Conservation (phyloP, 225 moss, liverwort and hornwort genomes). For the Sphagnum contortum region DNA sequence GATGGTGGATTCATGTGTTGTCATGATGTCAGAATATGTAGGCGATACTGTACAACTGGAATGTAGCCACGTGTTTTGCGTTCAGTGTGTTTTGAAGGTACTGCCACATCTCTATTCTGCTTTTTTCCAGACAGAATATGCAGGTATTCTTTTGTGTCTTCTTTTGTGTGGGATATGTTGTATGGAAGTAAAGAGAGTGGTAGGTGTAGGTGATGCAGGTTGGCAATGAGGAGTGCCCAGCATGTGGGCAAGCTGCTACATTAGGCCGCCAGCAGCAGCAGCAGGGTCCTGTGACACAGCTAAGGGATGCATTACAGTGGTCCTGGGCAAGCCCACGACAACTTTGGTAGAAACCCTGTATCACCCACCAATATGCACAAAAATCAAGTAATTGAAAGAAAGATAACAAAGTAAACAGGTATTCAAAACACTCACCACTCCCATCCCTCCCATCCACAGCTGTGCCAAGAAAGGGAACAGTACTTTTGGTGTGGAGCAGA, state of each 20-base stretch:
- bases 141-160: neutral
- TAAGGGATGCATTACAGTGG: too few relatives aligned
- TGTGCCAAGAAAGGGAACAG: conserved; percentile 31
- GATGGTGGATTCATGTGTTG: too few relatives aligned
- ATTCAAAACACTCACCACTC: too few relatives aligned
- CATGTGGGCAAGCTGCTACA: conserved; percentile 8
- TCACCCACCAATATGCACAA: too few relatives aligned
- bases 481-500: conserved; percentile 39
- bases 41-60: conserved; percentile 62
- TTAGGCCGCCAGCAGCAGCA: conserved; percentile 1
- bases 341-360: too few relatives aligned
- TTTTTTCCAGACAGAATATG: too few relatives aligned
- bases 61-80: conserved; percentile 83
- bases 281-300: neutral
- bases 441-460: too few relatives aligned
- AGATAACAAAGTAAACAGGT: too few relatives aligned
- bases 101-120: neutral
- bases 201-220: conserved; percentile 26
- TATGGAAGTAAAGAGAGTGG: neutral
- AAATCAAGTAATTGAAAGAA: too few relatives aligned
- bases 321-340: too few relatives aligned
- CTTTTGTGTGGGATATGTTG: neutral
- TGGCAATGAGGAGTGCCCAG: conserved; percentile 16
- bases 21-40: conserved; percentile 29
- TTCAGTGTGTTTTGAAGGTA: conserved; percentile 94